A percentile compares a stretch with the other conserved stretches of the same genome.
These are phyloP conservation scores for Eudorina sp. DNA, from an alignment of 139 green algal species.

Conservation along the genomic window DNA sequence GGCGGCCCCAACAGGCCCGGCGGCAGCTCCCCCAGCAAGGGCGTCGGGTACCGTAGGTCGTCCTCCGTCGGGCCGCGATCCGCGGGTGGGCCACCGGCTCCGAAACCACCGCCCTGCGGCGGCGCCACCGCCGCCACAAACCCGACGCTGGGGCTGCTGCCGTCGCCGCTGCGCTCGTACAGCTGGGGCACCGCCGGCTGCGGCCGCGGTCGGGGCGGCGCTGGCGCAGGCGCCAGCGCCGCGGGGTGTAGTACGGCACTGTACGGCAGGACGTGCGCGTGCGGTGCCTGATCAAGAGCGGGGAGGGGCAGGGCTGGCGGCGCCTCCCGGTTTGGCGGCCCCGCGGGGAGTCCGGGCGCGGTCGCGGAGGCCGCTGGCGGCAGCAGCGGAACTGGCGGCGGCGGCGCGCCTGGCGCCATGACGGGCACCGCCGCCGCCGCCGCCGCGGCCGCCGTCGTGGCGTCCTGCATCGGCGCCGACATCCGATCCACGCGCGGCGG, in stretches of 20 bases:
- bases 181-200: background rate
- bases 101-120: too few relatives aligned
- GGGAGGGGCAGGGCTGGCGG: too few relatives aligned
- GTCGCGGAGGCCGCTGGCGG: background rate
- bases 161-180: background rate
- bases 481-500: too few relatives aligned
- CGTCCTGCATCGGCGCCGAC: background rate
- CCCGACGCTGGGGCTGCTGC: background rate
- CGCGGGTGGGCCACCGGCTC: background rate
- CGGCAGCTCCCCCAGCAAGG: background rate
- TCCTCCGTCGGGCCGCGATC: too few relatives aligned
- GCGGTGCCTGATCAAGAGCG: too few relatives aligned
- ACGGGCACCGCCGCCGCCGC: background rate
- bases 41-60: background rate
- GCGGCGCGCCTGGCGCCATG: background rate
- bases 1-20: background rate
- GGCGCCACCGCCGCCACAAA: background rate
- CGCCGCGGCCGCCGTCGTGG: background rate
- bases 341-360: too few relatives aligned
- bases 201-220: too few relatives aligned
- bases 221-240: too few relatives aligned
- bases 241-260: background rate
- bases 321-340: too few relatives aligned
- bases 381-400: background rate
- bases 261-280: background rate